Evolutionary conservation across 176 grass and related monocot species (phyloP).

Genomic region (Oryza glaberrima): DNA sequence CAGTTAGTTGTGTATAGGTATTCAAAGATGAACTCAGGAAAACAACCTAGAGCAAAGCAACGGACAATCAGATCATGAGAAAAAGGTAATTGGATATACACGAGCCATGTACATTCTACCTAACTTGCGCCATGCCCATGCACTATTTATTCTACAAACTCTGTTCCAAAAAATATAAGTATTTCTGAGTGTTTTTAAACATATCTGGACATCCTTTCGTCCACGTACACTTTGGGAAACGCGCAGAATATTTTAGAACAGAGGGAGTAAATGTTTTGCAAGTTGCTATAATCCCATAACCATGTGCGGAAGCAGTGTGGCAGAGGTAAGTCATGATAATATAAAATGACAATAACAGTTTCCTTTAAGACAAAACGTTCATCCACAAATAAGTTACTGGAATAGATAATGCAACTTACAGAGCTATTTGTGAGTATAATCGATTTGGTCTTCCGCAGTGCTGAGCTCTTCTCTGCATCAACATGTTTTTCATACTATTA

Average conservation of each 20-base stretch:
- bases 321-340: slow-evolving; percentile 14
- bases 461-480: slow-evolving; percentile 81
- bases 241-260: no score
- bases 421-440: slow-evolving; percentile 99
- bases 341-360: slow-evolving; percentile 20
- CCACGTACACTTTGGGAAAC: no score
- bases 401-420: slow-evolving; percentile 55
- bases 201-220: no score
- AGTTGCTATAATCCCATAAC: slow-evolving; percentile 1
- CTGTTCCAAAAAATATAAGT: no score
- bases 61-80: background rate
- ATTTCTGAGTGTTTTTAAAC: no score
- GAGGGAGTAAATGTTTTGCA: slow-evolving; percentile 10
- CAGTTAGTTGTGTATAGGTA: background rate
- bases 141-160: background rate
- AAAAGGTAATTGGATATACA: slow-evolving; percentile 13
- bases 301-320: background rate
- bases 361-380: slow-evolving; percentile 10
- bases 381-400: slow-evolving; percentile 11
- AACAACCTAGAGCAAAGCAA: slow-evolving; percentile 20
- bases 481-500: slow-evolving; percentile 38
- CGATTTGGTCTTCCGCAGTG: slow-evolving; percentile 91
- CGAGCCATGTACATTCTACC: background rate
- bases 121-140: slow-evolving; percentile 10
- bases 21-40: background rate